These are phyloP conservation scores for Xylaria grammica DNA, from an alignment of 495 filamentous ascomycete genomes.

Conservation along the genomic window DNA sequence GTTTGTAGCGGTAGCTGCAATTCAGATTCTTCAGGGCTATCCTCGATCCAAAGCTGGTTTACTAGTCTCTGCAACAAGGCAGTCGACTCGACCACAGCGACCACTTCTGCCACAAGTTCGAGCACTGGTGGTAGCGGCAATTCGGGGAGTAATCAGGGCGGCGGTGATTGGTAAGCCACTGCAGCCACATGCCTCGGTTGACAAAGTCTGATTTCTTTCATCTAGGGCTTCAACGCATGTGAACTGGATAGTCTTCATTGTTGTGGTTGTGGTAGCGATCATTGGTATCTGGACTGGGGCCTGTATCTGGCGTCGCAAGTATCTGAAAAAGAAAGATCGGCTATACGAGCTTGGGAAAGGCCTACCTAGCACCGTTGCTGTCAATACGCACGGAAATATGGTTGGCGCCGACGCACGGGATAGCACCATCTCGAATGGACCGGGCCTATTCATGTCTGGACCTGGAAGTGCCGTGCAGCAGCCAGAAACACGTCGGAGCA, in stretches of 20 bases:
- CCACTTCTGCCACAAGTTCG: conserved; percentile 29
- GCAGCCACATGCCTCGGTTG: background rate
- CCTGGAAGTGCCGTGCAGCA: conserved; percentile 25
- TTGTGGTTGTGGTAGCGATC: conserved; percentile 57
- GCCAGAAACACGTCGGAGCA: conserved; percentile 26
- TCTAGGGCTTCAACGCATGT: conserved; percentile 56
- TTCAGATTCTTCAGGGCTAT: conserved; percentile 38
- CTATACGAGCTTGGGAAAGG: conserved; percentile 53
- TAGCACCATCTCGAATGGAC: conserved; percentile 30
- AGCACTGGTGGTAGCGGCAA: conserved; percentile 24
- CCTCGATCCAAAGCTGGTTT: conserved; percentile 56
- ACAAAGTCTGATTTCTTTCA: background rate
- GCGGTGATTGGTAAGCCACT: conserved; percentile 37
- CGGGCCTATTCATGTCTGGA: conserved; percentile 39
- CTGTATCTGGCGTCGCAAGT: conserved; percentile 56
- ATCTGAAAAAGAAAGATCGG: conserved; percentile 57
- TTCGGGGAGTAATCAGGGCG: conserved; percentile 21
- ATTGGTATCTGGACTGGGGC: conserved; percentile 59
- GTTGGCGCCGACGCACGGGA: conserved; percentile 36
- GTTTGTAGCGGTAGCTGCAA: conserved; percentile 48
- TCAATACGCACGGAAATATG: conserved; percentile 40
- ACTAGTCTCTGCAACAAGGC: conserved; percentile 47
- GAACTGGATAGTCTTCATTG: conserved; percentile 62
- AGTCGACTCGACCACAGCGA: conserved; percentile 30
- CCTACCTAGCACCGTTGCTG: conserved; percentile 35